A percentile compares a stretch with the other conserved stretches of the same genome.
Conservation (phyloP, 768 basidiomycete genomes). For the Leucocoprinus birnbaumii region DNA sequence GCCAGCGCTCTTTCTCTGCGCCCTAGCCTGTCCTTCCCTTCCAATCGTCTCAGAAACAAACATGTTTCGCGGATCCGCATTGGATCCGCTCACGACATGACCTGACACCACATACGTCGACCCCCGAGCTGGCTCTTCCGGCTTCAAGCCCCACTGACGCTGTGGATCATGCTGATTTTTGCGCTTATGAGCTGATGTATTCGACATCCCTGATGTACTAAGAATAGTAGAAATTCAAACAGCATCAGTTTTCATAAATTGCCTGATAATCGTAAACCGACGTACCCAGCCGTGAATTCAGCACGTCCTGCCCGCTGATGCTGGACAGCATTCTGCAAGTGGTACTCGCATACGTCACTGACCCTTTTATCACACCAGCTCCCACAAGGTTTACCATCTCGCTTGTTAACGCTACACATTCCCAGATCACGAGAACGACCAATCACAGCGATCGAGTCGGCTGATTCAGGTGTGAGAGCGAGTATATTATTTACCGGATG, state of each 20-base stretch:
- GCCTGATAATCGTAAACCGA: conserved; percentile 11
- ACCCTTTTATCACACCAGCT: conserved; percentile 91
- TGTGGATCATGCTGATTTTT: conserved; percentile 62
- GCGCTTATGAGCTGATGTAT: conserved; percentile 44
- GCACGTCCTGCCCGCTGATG: conserved; percentile 70
- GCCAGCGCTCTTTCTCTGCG: conserved; percentile 58
- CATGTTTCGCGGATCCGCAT: conserved; percentile 36
- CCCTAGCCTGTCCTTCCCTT: conserved; percentile 75
- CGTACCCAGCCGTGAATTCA: conserved; percentile 84
- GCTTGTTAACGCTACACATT: conserved; percentile 72
- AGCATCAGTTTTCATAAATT: neutral
- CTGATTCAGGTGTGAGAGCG: conserved; percentile 83
- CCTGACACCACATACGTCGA: conserved; percentile 83
- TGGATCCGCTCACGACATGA: conserved; percentile 59
- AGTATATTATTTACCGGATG: conserved; percentile 82
- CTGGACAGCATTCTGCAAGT: conserved; percentile 80
- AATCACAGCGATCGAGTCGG: conserved; percentile 76
- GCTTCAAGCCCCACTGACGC: conserved; percentile 75
- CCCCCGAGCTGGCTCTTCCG: conserved; percentile 35
- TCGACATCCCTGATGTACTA: conserved; percentile 76
- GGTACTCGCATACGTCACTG: conserved; percentile 88
- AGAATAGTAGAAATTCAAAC: neutral
- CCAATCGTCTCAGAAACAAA: conserved; percentile 72
- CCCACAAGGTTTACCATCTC: conserved; percentile 79
- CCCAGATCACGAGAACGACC: conserved; percentile 88